Percentiles rank a stretch among this genome's conserved stretches.
Conservation (phyloP, 495 filamentous ascomycete species). For the Neurospora sp. region DNA sequence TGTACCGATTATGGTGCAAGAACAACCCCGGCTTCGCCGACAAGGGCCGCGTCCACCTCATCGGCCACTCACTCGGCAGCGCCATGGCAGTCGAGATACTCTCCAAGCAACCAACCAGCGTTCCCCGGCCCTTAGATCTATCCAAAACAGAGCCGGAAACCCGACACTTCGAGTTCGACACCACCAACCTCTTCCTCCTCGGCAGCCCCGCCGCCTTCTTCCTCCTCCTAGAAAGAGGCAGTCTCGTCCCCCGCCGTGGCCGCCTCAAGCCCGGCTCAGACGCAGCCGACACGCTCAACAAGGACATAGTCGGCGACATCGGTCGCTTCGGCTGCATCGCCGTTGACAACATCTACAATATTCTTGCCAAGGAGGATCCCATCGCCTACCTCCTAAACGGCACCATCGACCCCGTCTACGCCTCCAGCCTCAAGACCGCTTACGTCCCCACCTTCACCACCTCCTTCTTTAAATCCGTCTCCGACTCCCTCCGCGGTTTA, state of each 20-base stretch:
- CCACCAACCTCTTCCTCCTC: constrained; percentile 75
- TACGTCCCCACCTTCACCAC: constrained; percentile 63
- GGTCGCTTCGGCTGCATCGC: constrained; percentile 83
- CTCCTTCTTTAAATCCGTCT: constrained; percentile 55
- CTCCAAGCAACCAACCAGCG: constrained; percentile 66
- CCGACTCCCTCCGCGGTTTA: constrained; percentile 51
- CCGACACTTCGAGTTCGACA: constrained; percentile 83
- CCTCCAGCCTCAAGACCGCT: constrained; percentile 62
- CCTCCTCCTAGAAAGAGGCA: constrained; percentile 73
- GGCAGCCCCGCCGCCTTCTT: constrained; percentile 95
- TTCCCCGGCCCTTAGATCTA: constrained; percentile 43
- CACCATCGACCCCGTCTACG: constrained; percentile 70
- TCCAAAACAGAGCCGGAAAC: constrained; percentile 33
- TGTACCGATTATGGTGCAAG: constrained; percentile 84
- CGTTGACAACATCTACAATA: constrained; percentile 94
- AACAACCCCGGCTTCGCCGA: constrained; percentile 83
- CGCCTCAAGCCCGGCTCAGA: constrained; percentile 65
- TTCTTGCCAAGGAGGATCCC: constrained; percentile 56
- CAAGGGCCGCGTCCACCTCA: constrained; percentile 73
- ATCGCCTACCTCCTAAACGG: constrained; percentile 91
- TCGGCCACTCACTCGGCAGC: constrained; percentile 88
- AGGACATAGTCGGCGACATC: constrained; percentile 59
- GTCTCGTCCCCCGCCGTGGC: constrained; percentile 66
- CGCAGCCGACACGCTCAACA: constrained; percentile 44
- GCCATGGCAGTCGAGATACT: constrained; percentile 90